A percentile compares a stretch with the other conserved stretches of the same genome.
Evolutionary conservation across 1,139 yeast genomes (phyloP).

Genomic region (Saccharomycopsis hybrid): DNA sequence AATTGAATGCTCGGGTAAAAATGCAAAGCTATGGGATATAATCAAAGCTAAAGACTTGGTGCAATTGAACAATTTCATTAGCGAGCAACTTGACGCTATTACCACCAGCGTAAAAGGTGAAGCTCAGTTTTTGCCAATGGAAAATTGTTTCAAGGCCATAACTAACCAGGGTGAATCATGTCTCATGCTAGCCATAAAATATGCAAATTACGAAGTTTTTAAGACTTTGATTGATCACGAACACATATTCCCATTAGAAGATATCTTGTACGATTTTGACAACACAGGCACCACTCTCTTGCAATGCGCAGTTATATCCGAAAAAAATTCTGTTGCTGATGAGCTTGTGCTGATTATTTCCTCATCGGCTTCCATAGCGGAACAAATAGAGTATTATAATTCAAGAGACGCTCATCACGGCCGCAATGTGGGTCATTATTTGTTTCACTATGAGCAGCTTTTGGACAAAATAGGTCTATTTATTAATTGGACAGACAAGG

Average conservation of each 20-base stretch:
- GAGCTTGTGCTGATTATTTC: conserved; percentile 43
- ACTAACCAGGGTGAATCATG: conserved; percentile 65
- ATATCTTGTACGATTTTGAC: conserved; percentile 57
- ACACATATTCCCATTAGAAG: conserved; percentile 55
- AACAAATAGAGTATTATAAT: conserved; percentile 45
- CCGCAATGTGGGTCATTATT: conserved; percentile 68
- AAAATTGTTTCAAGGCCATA: conserved; percentile 45
- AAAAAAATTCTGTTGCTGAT: conserved; percentile 41
- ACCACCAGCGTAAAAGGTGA: conserved; percentile 23
- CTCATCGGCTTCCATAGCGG: conserved; percentile 38
- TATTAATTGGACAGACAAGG: conserved; percentile 68
- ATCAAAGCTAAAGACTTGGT: conserved; percentile 35
- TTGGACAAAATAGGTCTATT: conserved; percentile 49
- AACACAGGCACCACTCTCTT: conserved; percentile 50
- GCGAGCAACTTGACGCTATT: conserved; percentile 5
- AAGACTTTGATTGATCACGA: conserved; percentile 36
- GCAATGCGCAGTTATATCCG: conserved; percentile 53
- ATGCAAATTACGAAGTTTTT: conserved; percentile 40
- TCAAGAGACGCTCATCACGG: conserved; percentile 40
- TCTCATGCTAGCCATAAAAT: conserved; percentile 45
- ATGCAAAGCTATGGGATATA: conserved; percentile 48
- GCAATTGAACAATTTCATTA: conserved; percentile 25
- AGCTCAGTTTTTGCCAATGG: conserved; percentile 29
- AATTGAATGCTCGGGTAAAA: conserved; percentile 38
- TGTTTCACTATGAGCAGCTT: conserved; percentile 49